Percentiles rank a stretch among this genome's conserved stretches.
Conservation (phyloP, 1,139 yeast genomes). For the Yamadazyma dushanensis region DNA sequence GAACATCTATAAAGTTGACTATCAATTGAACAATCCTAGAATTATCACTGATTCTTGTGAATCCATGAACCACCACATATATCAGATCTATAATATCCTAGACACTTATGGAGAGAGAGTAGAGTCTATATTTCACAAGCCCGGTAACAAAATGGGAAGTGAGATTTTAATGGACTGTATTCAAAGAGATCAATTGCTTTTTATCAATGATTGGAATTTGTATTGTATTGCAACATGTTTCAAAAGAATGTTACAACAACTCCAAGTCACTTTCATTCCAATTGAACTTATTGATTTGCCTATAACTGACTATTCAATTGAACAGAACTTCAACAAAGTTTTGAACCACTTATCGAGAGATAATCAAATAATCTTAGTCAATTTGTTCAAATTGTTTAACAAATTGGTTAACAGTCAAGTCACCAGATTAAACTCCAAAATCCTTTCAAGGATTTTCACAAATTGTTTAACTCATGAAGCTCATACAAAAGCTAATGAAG, state of each 20-base stretch:
- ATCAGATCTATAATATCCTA: conserved; percentile 43
- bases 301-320: conserved; percentile 44
- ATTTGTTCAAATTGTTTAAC: conserved; percentile 13
- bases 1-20: conserved; percentile 58
- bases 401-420: conserved; percentile 17
- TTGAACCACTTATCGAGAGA: conserved; percentile 10
- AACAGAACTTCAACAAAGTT: conserved; percentile 24
- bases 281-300: conserved; percentile 46
- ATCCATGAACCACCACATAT: conserved; percentile 38
- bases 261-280: conserved; percentile 47
- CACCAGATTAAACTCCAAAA: conserved; percentile 47
- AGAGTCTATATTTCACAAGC: conserved; percentile 55
- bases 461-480: conserved; percentile 55
- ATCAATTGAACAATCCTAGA: conserved; percentile 23
- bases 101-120: conserved; percentile 42
- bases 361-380: conserved; percentile 12
- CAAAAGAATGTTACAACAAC: conserved; percentile 46
- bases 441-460: conserved; percentile 50
- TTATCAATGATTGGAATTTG: conserved; percentile 65
- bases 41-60: conserved; percentile 1
- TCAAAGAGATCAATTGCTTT: conserved; percentile 52
- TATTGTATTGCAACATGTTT: conserved; percentile 58
- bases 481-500: conserved; percentile 43
- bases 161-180: conserved; percentile 54
- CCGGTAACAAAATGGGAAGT: conserved; percentile 55